Percentiles rank a stretch among this genome's conserved stretches.
Evolutionary conservation across 164 flowering plant genomes (phyloP).

Genomic region (Chloranthus sessilifolius): DNA sequence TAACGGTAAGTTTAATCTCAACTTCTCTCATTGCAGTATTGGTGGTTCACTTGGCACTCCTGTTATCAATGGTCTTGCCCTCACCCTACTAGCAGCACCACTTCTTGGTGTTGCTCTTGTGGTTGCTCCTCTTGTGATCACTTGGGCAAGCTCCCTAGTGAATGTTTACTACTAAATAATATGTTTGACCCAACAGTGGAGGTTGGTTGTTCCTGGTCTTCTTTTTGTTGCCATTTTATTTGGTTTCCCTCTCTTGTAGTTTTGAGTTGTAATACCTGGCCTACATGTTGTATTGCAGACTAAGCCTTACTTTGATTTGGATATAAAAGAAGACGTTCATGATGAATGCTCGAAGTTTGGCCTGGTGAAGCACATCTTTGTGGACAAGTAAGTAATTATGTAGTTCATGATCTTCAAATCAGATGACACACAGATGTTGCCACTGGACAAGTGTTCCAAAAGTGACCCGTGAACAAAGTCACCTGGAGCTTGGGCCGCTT

Average conservation of each 20-base stretch:
- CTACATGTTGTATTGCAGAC: conserved; percentile 34
- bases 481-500: too few species aligned
- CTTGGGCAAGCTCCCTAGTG: conserved; percentile 61
- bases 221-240: neutral
- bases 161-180: conserved; percentile 74
- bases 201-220: conserved; percentile 37
- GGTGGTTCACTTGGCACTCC: conserved; percentile 36
- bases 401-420: too few species aligned
- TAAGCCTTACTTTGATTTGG: conserved; percentile 86
- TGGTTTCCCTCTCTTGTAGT: too few species aligned
- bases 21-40: conserved; percentile 32
- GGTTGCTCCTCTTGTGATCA: conserved; percentile 28
- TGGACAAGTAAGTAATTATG: conserved; percentile 71
- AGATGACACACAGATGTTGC: too few species aligned
- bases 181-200: conserved; percentile 88
- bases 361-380: conserved; percentile 53
- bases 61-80: conserved; percentile 28
- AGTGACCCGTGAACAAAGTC: too few species aligned
- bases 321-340: conserved; percentile 83
- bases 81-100: conserved; percentile 35
- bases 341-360: conserved; percentile 80
- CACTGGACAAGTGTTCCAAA: too few species aligned
- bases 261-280: neutral
- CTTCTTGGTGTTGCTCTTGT: conserved; percentile 36
- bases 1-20: too few species aligned